Evolutionary conservation across 2,329 filamentous ascomycete species (phyloP), one percentile per base, ranked within the genome.

Genomic region (Xylaria arbuscula): DNA sequence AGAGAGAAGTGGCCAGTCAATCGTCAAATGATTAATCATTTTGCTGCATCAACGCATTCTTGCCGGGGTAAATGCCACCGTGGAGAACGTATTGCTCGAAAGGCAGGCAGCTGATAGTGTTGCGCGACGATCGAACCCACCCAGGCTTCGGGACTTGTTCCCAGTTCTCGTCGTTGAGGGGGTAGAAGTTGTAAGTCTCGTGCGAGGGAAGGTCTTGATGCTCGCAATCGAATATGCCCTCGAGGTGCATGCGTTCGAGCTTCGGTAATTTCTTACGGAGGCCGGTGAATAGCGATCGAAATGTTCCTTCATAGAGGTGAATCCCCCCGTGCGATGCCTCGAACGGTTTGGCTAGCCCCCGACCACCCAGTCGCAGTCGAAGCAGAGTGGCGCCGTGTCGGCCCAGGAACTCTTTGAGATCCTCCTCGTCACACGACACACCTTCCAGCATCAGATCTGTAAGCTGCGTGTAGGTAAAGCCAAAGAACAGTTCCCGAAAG

Each of bases 161-260:
- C 82, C 82, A 83, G 17, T 80, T 72, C 63, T 83, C 82, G 71
- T 82, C 79, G 38, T 81, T 81, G 57, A 81, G 75, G 1, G 81
- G 78, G 57, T 79, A 79, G 70, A 84, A 84, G 68, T 79, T 78
- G 74, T 82, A 83, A 15, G 77, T 73, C 72, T 84, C 82, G 69
- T 80, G 76, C 11, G 79, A 76, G 36, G 76, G 77, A 1, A 80
- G 73, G 71, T 78, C 77, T 45, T 77, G 76, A 58, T 80, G 78
- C 28, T 81, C 80, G 54, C 81, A 82, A 68, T 82, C 80, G 54
- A 83, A 81, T 59, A 84, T 82, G 3, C 84, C 84, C 67, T 84
- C 82, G 57, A 85, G 76, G 60, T 83, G 81, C 61, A 85, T 76
- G 22, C 80, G 79, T 70, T 82, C 76, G 45, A 85, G 77, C 38